phyloP scores from a whole-genome alignment of 495 filamentous ascomycete genomes.

The Arthonia radiata region DNA sequence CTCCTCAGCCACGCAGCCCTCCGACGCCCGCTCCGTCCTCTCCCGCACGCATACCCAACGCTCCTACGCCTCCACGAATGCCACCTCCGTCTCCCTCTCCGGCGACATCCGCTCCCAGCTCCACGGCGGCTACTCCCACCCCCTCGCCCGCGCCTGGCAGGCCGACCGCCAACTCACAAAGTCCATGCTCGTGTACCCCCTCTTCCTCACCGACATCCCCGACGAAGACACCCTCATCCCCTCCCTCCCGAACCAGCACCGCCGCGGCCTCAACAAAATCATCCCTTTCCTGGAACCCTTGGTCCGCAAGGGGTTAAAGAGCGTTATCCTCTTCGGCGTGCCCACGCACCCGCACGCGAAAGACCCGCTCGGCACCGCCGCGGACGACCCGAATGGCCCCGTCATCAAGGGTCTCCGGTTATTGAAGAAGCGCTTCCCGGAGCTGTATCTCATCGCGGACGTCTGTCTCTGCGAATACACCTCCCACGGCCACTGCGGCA shows the following conservation, averaged over 20 bases:
- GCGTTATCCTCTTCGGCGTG: constrained; percentile 89
- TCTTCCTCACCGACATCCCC: constrained; percentile 84
- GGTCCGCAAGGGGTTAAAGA: constrained; percentile 64
- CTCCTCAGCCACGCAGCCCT: constrained; percentile 22
- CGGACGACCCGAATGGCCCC: constrained; percentile 78
- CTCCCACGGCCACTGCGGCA: constrained; percentile 94
- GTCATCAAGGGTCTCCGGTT: constrained; percentile 69
- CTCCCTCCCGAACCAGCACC: constrained; percentile 68
- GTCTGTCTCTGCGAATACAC: constrained; percentile 98
- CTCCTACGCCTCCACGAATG: constrained; percentile 66
- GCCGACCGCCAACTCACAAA: constrained; percentile 92
- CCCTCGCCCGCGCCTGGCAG: constrained; percentile 78
- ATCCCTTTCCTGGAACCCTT: constrained; percentile 66
- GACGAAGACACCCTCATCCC: constrained; percentile 81
- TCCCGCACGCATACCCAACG: constrained; percentile 49
- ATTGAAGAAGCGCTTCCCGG: constrained; percentile 57
- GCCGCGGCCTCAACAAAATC: constrained; percentile 66
- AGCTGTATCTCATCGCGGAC: constrained; percentile 71
- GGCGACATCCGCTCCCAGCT: constrained; percentile 88
- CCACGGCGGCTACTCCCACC: constrained; percentile 84
- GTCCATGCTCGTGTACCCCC: constrained; percentile 95
- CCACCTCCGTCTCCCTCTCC: constrained; percentile 81
- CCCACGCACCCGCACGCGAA: constrained; percentile 57
- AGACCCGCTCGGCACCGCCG: constrained; percentile 76
- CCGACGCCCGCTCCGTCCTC: constrained; percentile 40